Evolutionary conservation across 495 filamentous ascomycete genomes (phyloP), one percentile per base, ranked within the genome.

Genomic region (Arthonia radiata): DNA sequence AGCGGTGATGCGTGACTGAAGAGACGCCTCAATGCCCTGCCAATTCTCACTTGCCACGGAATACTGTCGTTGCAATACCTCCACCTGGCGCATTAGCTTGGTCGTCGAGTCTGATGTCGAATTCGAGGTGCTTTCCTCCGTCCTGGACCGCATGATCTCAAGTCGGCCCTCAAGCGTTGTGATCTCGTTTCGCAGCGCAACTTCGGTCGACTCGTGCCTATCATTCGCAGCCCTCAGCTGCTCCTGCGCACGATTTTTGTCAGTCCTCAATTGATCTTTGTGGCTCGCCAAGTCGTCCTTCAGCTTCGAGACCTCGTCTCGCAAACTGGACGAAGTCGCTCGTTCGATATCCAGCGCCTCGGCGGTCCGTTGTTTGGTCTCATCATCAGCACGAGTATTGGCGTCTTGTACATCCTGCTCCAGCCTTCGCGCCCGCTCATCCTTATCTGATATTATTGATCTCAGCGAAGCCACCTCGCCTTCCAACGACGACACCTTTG

Each of bases 31-130:
- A 25, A 94, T 75, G 0, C 80, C 76, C 33, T 93, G 81, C 89
- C 89, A 99, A 43, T 94, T 99, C 38, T 90, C 81, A 33, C 76
- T 83, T 2, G 89, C 86, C 27, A 80, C 66, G 0, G 79, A 71
- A 46, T 99, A 90, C 47, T 99, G 89, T 3, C 74, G 83, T 49
- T 94, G 89, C 26, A 99, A 50, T 2, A 78, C 93, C 55, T 99
- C 89, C 16, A 94, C 68, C 48, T 94, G 89, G 24, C 89, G 67
- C 13, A 93, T 54, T 13, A 99, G 56, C 43, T 93, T 92, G 13
- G 72, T 78, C 37, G 90, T 80, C 0, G 76, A 67, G 42, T 94
- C 81, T 4, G 80, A 73, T 4, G 61, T 61, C 22, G 65, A 60
- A 12, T 79, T 23, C 5, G 34, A 30, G 0, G 80, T 81, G 3